Conservation (phyloP, 495 filamentous ascomycete genomes). For the Geopyxis carbonaria region DNA sequence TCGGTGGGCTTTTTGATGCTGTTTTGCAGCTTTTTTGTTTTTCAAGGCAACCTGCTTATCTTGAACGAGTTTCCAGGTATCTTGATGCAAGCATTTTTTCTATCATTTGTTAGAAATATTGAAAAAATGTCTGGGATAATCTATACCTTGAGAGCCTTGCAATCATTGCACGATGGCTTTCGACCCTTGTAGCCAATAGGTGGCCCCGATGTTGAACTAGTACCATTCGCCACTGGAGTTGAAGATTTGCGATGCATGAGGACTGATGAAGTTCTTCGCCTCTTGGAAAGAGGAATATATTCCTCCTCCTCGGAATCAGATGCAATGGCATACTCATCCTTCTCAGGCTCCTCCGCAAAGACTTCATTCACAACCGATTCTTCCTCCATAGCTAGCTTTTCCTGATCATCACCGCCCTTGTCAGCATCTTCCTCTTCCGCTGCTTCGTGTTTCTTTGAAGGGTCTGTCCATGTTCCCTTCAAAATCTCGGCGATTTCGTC, state of each 20-base stretch:
- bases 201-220: conserved; percentile 11
- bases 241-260: too few species aligned
- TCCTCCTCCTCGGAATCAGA: neutral
- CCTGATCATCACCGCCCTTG: neutral
- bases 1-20: conserved; percentile 2
- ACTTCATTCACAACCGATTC: neutral
- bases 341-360: neutral
- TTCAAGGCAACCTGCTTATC: conserved; percentile 5
- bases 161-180: conserved; percentile 23
- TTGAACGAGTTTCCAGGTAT: conserved; percentile 23
- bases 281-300: conserved; percentile 1
- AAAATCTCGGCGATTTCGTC: conserved; percentile 11
- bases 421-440: too few species aligned
- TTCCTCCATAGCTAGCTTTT: neutral
- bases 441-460: too few species aligned
- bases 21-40: conserved; percentile 2
- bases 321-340: conserved; percentile 3
- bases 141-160: conserved; percentile 22
- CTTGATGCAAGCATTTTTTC: conserved; percentile 22
- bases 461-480: neutral
- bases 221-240: conserved; percentile 4
- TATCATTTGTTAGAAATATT: conserved; percentile 11
- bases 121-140: neutral
- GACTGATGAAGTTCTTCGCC: too few species aligned
- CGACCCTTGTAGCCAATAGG: conserved; percentile 21